phyloP scores from a whole-genome alignment of 2,329 filamentous ascomycete genomes.

The Penicillium sp. region DNA sequence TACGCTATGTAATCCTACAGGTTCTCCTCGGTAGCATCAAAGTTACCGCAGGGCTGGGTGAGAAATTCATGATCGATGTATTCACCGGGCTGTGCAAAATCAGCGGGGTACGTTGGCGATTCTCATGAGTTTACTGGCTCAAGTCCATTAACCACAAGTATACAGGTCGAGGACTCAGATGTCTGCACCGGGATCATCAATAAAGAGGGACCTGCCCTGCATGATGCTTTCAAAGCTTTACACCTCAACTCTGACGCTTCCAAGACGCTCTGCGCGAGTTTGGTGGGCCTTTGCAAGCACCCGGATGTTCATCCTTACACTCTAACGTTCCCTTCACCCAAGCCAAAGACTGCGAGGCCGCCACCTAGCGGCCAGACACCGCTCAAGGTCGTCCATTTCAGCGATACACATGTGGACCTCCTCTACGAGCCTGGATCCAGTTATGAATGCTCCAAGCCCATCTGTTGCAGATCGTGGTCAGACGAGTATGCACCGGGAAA shows the following conservation, averaged over 20 bases:
- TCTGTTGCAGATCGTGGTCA: constrained; percentile 59
- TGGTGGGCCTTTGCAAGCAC: constrained; percentile 56
- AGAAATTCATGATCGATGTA: constrained; percentile 43
- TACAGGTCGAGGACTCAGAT: constrained; percentile 53
- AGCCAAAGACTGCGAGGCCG: constrained; percentile 41
- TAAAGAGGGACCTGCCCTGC: constrained; percentile 56
- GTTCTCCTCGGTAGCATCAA: constrained; percentile 46
- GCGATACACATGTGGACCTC: constrained; percentile 60
- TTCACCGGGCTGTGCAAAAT: constrained; percentile 40
- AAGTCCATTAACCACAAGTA: not conserved
- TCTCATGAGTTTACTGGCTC: not conserved
- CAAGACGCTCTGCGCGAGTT: constrained; percentile 53
- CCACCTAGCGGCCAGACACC: constrained; percentile 50
- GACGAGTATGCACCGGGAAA: constrained; percentile 50
- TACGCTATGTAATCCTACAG: constrained; percentile 6
- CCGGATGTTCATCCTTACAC: constrained; percentile 48
- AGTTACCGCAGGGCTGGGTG: constrained; percentile 46
- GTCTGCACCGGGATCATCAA: constrained; percentile 56
- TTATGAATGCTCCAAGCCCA: constrained; percentile 58
- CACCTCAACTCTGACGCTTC: constrained; percentile 52
- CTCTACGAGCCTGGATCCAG: constrained; percentile 56
- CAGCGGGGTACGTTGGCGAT: constrained; percentile 31
- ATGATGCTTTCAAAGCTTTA: constrained; percentile 51
- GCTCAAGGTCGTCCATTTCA: constrained; percentile 59
- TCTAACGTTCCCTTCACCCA: constrained; percentile 47